phyloP scores from a whole-genome alignment of 2,329 filamentous ascomycete genomes.

The Sclerotiophoma versabilis region DNA sequence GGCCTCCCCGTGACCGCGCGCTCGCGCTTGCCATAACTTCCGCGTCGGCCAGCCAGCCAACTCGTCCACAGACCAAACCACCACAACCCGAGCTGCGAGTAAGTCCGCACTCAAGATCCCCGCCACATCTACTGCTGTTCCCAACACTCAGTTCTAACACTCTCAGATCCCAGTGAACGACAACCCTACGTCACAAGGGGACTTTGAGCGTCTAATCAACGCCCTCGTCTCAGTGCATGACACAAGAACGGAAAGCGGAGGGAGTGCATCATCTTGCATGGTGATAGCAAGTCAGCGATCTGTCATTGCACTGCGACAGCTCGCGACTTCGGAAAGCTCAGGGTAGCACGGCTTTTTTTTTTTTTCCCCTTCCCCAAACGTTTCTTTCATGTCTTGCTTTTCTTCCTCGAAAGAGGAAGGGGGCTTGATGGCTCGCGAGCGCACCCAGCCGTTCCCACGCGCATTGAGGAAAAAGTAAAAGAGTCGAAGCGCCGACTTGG shows the following conservation, averaged over 20 bases:
- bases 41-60: slow-evolving; percentile 2
- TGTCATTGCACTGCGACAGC: slow-evolving; percentile 29
- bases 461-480: slow-evolving; percentile 45
- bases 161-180: slow-evolving; percentile 42
- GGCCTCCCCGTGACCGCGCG: slow-evolving; percentile 26
- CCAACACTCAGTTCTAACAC: too few relatives aligned
- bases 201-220: slow-evolving; percentile 33
- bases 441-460: slow-evolving; percentile 35
- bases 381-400: background rate
- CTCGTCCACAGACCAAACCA: too few relatives aligned
- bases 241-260: slow-evolving; percentile 47
- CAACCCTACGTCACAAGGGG: slow-evolving; percentile 36
- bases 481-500: slow-evolving; percentile 38
- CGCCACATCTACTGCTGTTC: too few relatives aligned
- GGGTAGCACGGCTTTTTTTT: slow-evolving; percentile 18
- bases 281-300: slow-evolving; percentile 24
- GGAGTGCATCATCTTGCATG: slow-evolving; percentile 40
- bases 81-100: slow-evolving; percentile 40
- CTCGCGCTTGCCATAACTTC: slow-evolving; percentile 16
- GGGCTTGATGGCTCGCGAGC: background rate
- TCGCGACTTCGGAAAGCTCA: slow-evolving; percentile 23
- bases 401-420: background rate
- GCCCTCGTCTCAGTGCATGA: slow-evolving; percentile 31
- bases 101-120: too few relatives aligned
- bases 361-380: background rate